phyloP scores from a whole-genome alignment of 768 basidiomycete genomes.

The Phylloporus sp. region DNA sequence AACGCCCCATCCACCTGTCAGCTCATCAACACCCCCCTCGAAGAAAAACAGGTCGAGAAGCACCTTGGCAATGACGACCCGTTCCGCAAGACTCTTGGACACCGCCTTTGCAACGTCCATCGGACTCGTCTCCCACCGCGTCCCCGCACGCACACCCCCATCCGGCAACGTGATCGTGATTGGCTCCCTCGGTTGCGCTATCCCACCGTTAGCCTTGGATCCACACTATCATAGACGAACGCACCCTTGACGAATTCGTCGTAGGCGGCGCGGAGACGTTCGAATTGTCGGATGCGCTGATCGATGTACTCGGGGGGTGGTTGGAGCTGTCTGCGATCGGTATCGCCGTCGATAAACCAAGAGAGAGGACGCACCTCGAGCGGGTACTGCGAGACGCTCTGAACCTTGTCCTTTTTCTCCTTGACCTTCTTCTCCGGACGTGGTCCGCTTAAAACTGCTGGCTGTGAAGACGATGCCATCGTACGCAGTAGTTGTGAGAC shows the following conservation, averaged over 20 bases:
- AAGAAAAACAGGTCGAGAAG: background rate
- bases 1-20: conserved; percentile 74
- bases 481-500: conserved; percentile 16
- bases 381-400: conserved; percentile 45
- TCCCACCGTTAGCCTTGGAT: background rate
- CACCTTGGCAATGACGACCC: conserved; percentile 88
- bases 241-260: conserved; percentile 76
- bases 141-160: conserved; percentile 79
- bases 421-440: conserved; percentile 44
- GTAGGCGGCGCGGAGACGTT: conserved; percentile 79
- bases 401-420: conserved; percentile 38
- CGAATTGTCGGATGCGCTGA: conserved; percentile 86
- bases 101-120: conserved; percentile 87
- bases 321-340: conserved; percentile 52
- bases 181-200: conserved; percentile 74
- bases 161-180: conserved; percentile 85
- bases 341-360: background rate
- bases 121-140: conserved; percentile 92
- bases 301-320: conserved; percentile 86
- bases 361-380: conserved; percentile 48
- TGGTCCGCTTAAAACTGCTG: conserved; percentile 41
- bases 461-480: conserved; percentile 61
- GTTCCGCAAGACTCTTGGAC: conserved; percentile 82
- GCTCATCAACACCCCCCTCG: background rate
- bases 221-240: background rate